Evolutionary conservation across 495 filamentous ascomycete species (phyloP), one percentile per base, ranked within the genome.

Genomic region (Annulohypoxylon moriforme): DNA sequence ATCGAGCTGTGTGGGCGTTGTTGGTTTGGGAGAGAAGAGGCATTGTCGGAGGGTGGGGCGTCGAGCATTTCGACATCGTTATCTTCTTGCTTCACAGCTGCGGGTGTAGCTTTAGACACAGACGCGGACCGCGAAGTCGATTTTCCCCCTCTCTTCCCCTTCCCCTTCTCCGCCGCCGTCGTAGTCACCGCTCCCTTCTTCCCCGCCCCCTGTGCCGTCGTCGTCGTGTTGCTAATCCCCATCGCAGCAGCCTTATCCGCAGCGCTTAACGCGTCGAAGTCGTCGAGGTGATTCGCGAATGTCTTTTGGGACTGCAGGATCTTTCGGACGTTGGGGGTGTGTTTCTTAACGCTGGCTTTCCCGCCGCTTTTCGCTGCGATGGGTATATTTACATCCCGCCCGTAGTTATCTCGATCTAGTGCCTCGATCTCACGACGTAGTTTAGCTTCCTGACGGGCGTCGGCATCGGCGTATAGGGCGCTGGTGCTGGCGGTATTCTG

Each of bases 281-380:
- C 94, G 63, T 93, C 92, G 34, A 98, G 87, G 75, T 98, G 91
- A 79, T 98, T 96, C 42, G 89, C 87, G 73, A 97, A 97, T 0
- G 93, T 94, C 83, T 97, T 97, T 78, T 96, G 92, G 2, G 91
- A 94, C 72, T 90, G 88, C n/a, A 97, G 83, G 71, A 98, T 96
- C 75, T 92, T 92, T 71, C 93, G 92, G n/a, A 96, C 92, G 75
- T 90, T 92, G 2, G 91, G 84, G 16, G 94, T 94, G 61, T 87
- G 85, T 78, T 94, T 93, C 60, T 77, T 82, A 46, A 22, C 61
- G 14, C 18, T 40, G 0, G 13, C 10, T 18, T 66, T 73, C 24
- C 38, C 68, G 11, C 62, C 67, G 27, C 70, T 60, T 9, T 68
- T 76, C 13, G 73, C 79, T 0, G 92, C 88, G 16, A 95, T 81